Base-by-base conservation (phyloP, 1,284 basidiomycete species). In the Trichosporon faecale region DNA sequence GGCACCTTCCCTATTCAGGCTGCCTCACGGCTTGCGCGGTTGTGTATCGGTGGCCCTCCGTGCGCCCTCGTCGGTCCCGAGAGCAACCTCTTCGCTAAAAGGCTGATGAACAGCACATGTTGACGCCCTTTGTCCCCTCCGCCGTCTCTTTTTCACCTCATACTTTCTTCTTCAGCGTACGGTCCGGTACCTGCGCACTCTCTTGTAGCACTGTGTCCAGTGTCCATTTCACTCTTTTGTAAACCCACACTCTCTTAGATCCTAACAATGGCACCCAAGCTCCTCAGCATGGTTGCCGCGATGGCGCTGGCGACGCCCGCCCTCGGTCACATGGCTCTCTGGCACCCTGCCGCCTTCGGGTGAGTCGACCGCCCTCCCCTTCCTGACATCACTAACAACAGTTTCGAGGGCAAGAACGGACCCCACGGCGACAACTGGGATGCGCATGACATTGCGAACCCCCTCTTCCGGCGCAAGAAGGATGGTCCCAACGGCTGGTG, bases 401-500 rank as follows among this genome's bases (percentile, higher is more conserved):
- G 67, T 12, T 68, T 68, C n/a, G 44, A 64, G 23, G 46, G 46
- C 46, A 23, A 23, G 21, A 52, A 52, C 21, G n/a, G 21, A 9
- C 46, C 46, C 21, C 46, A 18, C 46, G 29, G 14, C 29, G 18
- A 49, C 29, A 55, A 68, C 44, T 23, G 7, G 16, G 35, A 55
- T 12, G 60, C 67, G 1, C 52, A 31, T 61, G 63, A 64, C 33
- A 37, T 63, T 33, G 61, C 49, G 9, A 52, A 64, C 61, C 67
- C 67, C 11, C 49, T 35, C 14, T 61, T 44, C 55, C 31, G n/a
- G n/a, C 9, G 27, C 25, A 27, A 27, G 25, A 46, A 61, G 55
- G 29, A 33, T 29, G 57, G 18, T 14, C 27, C 57, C 6, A 21
- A 27, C 29, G 61, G 61, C 72, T 91, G 90, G 90, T 91, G 90